A percentile compares a stretch with the other conserved stretches of the same genome.
Evolutionary conservation across 73 alveolate genomes (phyloP).

Genomic region (Paramecium primaurelia): DNA sequence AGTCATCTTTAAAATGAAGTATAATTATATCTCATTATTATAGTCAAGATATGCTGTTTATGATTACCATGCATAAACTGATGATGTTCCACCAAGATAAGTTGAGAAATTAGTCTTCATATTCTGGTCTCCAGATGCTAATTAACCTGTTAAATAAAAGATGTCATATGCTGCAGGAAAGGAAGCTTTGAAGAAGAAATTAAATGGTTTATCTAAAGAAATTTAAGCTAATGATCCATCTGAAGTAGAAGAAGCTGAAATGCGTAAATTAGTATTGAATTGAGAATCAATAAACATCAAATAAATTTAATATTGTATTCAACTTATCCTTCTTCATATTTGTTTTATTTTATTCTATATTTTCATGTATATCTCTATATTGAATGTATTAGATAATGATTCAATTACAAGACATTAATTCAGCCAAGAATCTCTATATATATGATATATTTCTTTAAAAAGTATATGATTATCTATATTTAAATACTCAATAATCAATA

Average conservation of each 20-base stretch:
- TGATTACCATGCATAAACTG: conserved; percentile 35
- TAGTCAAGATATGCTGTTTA: conserved; percentile 46
- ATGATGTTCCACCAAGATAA: conserved; percentile 46
- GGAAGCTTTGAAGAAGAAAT: conserved; percentile 39
- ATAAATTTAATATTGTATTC: not conserved
- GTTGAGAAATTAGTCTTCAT: conserved; percentile 28
- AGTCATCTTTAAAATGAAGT: not conserved
- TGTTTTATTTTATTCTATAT: too few relatives aligned
- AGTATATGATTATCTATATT: too few relatives aligned
- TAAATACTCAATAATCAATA: too few relatives aligned
- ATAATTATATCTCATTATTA: not conserved
- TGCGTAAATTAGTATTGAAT: not conserved
- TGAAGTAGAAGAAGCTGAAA: conserved; percentile 10
- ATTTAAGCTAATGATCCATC: conserved; percentile 37
- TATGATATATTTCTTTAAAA: too few relatives aligned
- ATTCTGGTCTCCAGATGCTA: conserved; percentile 45
- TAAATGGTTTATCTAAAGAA: conserved; percentile 26
- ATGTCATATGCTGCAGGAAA: conserved; percentile 28
- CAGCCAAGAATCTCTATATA: not conserved
- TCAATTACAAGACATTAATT: too few relatives aligned
- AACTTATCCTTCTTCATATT: not conserved
- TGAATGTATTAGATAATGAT: not conserved
- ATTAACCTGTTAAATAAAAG: conserved; percentile 19
- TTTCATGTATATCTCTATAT: not conserved
- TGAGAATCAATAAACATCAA: not conserved